Conservation (phyloP, 1,139 yeast genomes). For the Geotrichum citri-aurantii region DNA sequence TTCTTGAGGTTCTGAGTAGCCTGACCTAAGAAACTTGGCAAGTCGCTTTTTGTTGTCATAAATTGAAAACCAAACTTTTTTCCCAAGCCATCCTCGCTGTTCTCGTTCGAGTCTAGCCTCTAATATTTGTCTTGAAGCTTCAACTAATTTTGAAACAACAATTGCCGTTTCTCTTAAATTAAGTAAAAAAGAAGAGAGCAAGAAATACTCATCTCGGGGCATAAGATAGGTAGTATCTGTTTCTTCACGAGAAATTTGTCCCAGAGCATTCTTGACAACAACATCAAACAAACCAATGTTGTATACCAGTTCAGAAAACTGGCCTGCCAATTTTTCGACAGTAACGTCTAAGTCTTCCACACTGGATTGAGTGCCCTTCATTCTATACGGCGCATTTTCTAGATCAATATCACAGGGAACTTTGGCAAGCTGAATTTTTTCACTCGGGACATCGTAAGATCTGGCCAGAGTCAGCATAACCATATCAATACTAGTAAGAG, state of each 20-base stretch:
- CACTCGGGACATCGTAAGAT: slow-evolving; percentile 39
- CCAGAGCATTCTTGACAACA: slow-evolving; percentile 24
- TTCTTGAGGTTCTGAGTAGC: slow-evolving; percentile 25
- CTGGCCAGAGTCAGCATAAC: slow-evolving; percentile 37
- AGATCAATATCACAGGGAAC: slow-evolving; percentile 6
- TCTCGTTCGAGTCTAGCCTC: slow-evolving; percentile 35
- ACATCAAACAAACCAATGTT: slow-evolving; percentile 37
- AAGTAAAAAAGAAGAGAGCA: slow-evolving; percentile 45
- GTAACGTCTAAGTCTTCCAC: slow-evolving; percentile 22
- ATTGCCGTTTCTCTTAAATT: slow-evolving; percentile 42
- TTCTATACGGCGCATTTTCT: background rate
- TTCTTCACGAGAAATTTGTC: slow-evolving; percentile 17
- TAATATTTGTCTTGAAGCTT: slow-evolving; percentile 33
- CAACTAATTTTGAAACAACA: slow-evolving; percentile 34
- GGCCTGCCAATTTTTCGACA: slow-evolving; percentile 30
- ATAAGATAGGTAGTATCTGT: slow-evolving; percentile 28
- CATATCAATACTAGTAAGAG: slow-evolving; percentile 35
- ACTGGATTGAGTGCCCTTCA: slow-evolving; percentile 18
- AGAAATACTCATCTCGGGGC: slow-evolving; percentile 46
- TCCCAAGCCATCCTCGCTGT: slow-evolving; percentile 37
- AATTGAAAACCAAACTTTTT: slow-evolving; percentile 41
- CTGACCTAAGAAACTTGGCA: slow-evolving; percentile 35
- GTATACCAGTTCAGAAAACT: slow-evolving; percentile 28
- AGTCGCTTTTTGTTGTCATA: slow-evolving; percentile 35
- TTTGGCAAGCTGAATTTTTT: slow-evolving; percentile 6